Evolutionary conservation across 306 rosid genomes (phyloP).

Genomic region (Adenanthera pavonina): DNA sequence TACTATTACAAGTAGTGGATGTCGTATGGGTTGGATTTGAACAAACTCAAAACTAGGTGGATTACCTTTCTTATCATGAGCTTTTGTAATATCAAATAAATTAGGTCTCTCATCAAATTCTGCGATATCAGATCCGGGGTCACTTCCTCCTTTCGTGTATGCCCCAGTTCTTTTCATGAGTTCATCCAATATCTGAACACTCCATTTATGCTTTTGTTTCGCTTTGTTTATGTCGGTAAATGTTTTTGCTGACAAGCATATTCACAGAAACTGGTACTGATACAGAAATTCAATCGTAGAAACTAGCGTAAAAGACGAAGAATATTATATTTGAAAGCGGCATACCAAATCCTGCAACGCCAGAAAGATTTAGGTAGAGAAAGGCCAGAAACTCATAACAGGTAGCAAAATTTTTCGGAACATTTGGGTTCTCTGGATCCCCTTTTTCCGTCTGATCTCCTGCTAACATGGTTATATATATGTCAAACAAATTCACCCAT

Average conservation of each 20-base stretch:
- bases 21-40: no score
- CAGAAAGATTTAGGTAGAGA: background rate
- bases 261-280: background rate
- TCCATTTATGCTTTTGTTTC: background rate
- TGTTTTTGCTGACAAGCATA: background rate
- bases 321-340: background rate
- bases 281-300: background rate
- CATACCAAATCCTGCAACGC: background rate
- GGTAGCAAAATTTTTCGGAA: background rate
- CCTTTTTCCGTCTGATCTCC: background rate
- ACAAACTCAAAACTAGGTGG: no score
- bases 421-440: background rate
- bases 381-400: background rate
- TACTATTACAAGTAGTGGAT: no score
- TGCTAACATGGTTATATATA: background rate
- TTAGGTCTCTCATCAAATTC: background rate
- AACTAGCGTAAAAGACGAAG: background rate
- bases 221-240: background rate
- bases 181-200: conserved; percentile 6
- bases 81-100: no score
- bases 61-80: background rate
- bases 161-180: background rate
- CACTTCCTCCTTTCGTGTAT: background rate
- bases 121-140: background rate
- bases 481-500: background rate